Conservation (phyloP, 2,329 filamentous ascomycete genomes). For the Westerdykella ornata region DNA sequence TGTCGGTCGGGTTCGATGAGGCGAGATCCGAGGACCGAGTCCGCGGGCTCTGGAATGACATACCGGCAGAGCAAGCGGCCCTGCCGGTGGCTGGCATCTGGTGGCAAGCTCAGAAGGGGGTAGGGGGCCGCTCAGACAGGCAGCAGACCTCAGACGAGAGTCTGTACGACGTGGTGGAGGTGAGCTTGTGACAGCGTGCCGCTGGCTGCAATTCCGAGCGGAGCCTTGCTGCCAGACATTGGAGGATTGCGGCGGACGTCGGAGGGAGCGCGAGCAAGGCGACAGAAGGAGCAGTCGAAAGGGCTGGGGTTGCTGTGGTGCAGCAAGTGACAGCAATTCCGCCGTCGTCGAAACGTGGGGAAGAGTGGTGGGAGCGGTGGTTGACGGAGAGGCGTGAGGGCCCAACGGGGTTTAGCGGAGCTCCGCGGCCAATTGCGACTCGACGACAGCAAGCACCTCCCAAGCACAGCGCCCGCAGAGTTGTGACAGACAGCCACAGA, state of each 20-base stretch:
- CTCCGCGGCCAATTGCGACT: too few relatives aligned
- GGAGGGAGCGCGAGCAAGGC: background rate
- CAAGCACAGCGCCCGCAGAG: too few relatives aligned
- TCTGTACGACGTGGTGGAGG: slow-evolving; percentile 16
- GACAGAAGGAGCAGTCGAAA: background rate
- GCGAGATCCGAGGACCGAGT: slow-evolving; percentile 7
- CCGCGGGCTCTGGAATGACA: slow-evolving; percentile 2
- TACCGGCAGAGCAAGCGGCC: slow-evolving; percentile 7
- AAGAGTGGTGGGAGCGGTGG: too few relatives aligned
- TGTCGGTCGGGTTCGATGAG: slow-evolving; percentile 17
- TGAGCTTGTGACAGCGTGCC: slow-evolving; percentile 14
- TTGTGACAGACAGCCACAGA: too few relatives aligned
- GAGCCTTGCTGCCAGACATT: slow-evolving; percentile 20
- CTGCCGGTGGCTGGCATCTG: slow-evolving; percentile 10
- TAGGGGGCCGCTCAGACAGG: slow-evolving; percentile 1
- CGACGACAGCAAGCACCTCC: too few relatives aligned
- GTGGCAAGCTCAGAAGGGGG: slow-evolving; percentile 1
- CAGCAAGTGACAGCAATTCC: too few relatives aligned
- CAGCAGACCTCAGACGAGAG: slow-evolving; percentile 7
- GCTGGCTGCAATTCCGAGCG: slow-evolving; percentile 18
- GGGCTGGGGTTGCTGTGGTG: too few relatives aligned
- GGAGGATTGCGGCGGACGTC: slow-evolving; percentile 1
- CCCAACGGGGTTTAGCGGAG: too few relatives aligned
- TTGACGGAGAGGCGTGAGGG: too few relatives aligned
- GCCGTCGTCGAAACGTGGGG: too few relatives aligned